Evolutionary conservation across 1,284 basidiomycete species (phyloP).

Genomic region (Singerocomus rubriflavus): DNA sequence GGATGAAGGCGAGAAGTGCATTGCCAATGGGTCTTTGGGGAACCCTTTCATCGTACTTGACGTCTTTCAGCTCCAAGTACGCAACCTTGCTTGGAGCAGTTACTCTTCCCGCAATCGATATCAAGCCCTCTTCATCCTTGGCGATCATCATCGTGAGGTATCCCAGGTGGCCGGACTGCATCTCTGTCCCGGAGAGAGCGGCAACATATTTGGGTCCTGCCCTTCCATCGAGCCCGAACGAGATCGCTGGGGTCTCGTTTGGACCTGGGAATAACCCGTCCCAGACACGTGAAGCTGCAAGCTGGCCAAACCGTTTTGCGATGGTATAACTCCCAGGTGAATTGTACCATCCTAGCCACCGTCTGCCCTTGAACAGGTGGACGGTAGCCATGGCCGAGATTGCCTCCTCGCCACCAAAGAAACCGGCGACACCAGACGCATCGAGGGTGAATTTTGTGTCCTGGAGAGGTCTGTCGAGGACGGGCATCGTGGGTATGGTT

Average conservation of each 20-base stretch:
- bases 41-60: conserved; percentile 16
- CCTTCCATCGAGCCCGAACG: conserved; percentile 30
- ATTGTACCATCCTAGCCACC: conserved; percentile 36
- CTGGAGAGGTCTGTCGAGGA: conserved; percentile 12
- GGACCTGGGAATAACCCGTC: conserved; percentile 34
- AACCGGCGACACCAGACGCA: conserved; percentile 26
- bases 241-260: conserved; percentile 26
- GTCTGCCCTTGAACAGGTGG: conserved; percentile 28
- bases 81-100: conserved; percentile 20
- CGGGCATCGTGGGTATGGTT: conserved; percentile 12
- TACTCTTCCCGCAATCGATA: conserved; percentile 14
- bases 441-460: conserved; percentile 22
- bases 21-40: conserved; percentile 5
- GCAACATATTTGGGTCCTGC: conserved; percentile 27
- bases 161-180: conserved; percentile 30
- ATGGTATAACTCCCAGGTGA: conserved; percentile 32
- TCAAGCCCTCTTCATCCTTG: conserved; percentile 1
- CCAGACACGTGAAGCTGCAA: conserved; percentile 30
- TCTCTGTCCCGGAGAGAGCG: conserved; percentile 26
- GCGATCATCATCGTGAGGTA: conserved; percentile 24
- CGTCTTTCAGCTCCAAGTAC: conserved; percentile 21
- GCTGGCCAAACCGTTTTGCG: conserved; percentile 27
- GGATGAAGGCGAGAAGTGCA: conserved; percentile 16
- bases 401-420: conserved; percentile 36
- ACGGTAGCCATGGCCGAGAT: conserved; percentile 35